phyloP scores from a whole-genome alignment of 352 stramenopile genomes.

The Blastocystis sp. region DNA sequence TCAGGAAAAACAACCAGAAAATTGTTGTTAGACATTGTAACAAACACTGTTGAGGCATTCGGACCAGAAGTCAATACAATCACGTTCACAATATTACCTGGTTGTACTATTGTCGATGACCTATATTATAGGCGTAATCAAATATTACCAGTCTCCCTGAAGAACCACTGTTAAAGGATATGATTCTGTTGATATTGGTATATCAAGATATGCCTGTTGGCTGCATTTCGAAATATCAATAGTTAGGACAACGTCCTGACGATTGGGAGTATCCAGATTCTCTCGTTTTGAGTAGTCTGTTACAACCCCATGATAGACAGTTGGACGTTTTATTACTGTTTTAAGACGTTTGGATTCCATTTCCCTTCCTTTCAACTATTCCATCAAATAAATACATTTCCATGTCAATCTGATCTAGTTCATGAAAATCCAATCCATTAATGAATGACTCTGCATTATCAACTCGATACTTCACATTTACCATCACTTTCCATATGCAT shows the following conservation, averaged over 20 bases:
- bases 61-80: background rate
- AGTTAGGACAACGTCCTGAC: background rate
- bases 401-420: background rate
- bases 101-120: slow-evolving; percentile 10
- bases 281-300: background rate
- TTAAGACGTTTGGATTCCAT: background rate
- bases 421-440: background rate
- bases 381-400: background rate
- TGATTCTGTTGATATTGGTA: background rate
- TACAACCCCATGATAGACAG: background rate
- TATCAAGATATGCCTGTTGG: background rate
- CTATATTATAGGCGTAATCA: background rate
- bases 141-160: background rate
- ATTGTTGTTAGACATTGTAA: background rate
- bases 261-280: background rate
- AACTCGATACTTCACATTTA: too few species aligned
- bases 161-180: background rate
- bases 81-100: slow-evolving; percentile 12
- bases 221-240: background rate
- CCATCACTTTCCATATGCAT: too few species aligned
- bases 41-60: background rate
- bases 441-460: background rate
- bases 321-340: background rate
- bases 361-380: background rate
- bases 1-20: slow-evolving; percentile 32